phyloP scores from a whole-genome alignment of 2,329 filamentous ascomycete genomes.

The Cercospora berteroae region DNA sequence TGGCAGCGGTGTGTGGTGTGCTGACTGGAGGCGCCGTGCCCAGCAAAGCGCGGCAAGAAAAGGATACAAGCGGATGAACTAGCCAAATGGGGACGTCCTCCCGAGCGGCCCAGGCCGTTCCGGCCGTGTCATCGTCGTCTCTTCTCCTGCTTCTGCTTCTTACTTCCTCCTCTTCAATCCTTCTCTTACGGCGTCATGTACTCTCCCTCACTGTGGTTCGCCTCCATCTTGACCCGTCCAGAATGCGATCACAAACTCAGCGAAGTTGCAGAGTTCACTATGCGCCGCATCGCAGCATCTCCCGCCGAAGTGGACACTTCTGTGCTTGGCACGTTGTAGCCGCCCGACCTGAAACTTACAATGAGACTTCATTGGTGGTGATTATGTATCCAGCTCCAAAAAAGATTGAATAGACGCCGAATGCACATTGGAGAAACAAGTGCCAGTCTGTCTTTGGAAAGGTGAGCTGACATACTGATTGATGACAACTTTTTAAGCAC shows the following conservation, averaged over 20 bases:
- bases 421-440: neutral
- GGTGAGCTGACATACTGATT: neutral
- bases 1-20: neutral
- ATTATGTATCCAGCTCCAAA: neutral
- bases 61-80: neutral
- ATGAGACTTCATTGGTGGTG: neutral
- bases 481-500: neutral
- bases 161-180: neutral
- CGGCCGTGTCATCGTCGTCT: neutral
- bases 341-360: neutral
- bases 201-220: neutral
- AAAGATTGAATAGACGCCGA: neutral
- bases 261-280: neutral
- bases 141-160: neutral
- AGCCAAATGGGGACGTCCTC: neutral
- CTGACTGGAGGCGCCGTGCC: neutral
- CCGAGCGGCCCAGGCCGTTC: neutral
- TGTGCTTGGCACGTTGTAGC: neutral
- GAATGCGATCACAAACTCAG: neutral
- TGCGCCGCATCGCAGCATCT: neutral
- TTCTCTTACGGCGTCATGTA: neutral
- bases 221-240: neutral
- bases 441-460: neutral
- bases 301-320: neutral
- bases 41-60: neutral